A percentile compares a stretch with the other conserved stretches of the same genome.
Evolutionary conservation across 805 yeast species (phyloP).

Genomic region (Cyberlindnera suaveolens): DNA sequence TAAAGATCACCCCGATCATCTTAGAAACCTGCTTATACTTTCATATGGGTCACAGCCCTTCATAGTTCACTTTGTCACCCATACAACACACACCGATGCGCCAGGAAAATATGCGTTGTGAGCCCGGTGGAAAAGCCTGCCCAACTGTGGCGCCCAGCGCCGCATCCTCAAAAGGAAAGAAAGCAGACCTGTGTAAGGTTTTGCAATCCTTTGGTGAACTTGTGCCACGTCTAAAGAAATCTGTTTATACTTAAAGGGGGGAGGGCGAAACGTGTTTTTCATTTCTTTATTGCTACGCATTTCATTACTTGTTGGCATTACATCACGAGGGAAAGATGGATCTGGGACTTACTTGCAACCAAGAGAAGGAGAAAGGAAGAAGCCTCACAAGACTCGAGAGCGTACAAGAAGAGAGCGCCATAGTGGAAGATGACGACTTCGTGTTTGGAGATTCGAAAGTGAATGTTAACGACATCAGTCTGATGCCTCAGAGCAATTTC

Average conservation of each 20-base stretch:
- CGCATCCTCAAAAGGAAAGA: too few species aligned
- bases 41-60: not conserved
- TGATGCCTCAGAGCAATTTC: conserved; percentile 38
- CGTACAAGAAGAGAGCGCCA: conserved; percentile 1
- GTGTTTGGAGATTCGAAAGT: conserved; percentile 1
- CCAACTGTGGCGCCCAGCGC: too few species aligned
- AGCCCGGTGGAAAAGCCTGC: too few species aligned
- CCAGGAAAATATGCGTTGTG: too few species aligned
- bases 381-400: not conserved
- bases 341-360: conserved; percentile 11
- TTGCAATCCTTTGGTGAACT: too few species aligned
- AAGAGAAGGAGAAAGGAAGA: not conserved
- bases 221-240: too few species aligned
- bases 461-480: conserved; percentile 4
- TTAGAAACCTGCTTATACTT: not conserved
- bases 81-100: too few species aligned
- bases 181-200: too few species aligned
- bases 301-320: not conserved
- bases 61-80: too few species aligned
- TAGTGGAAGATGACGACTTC: conserved; percentile 1
- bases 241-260: too few species aligned
- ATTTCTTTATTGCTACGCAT: too few species aligned
- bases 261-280: too few species aligned
- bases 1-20: conserved; percentile 14
- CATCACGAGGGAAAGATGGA: conserved; percentile 6